Percentiles rank a stretch among this genome's conserved stretches.
These are phyloP conservation scores for Fusarium sp. DNA, from an alignment of 2,329 filamentous ascomycete species.

Conservation along the genomic window DNA sequence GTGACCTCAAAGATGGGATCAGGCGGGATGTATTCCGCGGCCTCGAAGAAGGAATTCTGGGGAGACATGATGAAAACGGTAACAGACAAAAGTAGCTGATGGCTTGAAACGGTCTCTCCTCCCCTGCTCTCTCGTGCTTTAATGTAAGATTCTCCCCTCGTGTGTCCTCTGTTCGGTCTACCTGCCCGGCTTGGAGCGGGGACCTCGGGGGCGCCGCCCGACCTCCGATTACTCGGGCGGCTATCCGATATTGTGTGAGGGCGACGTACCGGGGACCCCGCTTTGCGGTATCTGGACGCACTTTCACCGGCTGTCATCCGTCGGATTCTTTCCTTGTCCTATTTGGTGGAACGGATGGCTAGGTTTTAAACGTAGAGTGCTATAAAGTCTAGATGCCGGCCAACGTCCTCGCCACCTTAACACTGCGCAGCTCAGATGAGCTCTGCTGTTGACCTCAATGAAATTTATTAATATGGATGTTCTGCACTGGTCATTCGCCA, in stretches of 20 bases:
- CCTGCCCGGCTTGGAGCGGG: background rate
- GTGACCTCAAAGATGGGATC: slow-evolving; percentile 50
- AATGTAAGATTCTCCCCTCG: background rate
- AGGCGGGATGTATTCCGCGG: slow-evolving; percentile 41
- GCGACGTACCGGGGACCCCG: background rate
- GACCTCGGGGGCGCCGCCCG: background rate
- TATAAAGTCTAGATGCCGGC: background rate
- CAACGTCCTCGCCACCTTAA: background rate
- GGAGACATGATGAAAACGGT: background rate
- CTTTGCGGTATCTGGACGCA: background rate
- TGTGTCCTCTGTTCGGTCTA: background rate
- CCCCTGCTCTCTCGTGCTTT: background rate
- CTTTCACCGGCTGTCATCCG: background rate
- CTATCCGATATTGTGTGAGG: background rate
- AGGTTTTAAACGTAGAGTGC: background rate
- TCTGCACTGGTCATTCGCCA: too few relatives aligned
- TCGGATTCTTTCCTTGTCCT: too few relatives aligned
- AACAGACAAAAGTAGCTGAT: background rate
- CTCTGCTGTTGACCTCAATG: too few relatives aligned
- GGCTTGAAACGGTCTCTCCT: background rate
- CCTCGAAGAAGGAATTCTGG: slow-evolving; percentile 31
- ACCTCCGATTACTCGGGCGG: background rate
- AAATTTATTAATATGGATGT: too few relatives aligned
- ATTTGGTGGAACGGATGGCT: background rate
- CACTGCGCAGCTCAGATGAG: too few relatives aligned